Conservation (phyloP, 2,329 filamentous ascomycete genomes). For the Fusarium armeniacum region DNA sequence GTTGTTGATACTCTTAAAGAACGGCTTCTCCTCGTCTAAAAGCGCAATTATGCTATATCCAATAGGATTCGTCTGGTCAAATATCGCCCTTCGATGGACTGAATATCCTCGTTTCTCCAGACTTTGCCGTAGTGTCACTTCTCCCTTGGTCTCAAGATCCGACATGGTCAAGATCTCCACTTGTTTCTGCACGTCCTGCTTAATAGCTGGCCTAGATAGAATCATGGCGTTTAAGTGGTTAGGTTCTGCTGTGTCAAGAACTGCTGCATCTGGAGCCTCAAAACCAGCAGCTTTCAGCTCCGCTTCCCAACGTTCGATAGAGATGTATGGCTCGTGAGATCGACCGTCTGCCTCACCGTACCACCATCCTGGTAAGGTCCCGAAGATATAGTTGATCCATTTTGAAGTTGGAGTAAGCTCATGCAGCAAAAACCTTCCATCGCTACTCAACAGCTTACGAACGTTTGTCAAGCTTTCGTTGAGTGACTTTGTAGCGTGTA, state of each 20-base stretch:
- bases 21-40: conserved; percentile 5
- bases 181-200: rapidly evolving
- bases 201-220: not conserved
- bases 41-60: not conserved
- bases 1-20: not conserved
- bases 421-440: conserved; percentile 9
- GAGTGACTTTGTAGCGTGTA: conserved; percentile 5
- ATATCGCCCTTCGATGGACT: not conserved
- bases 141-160: not conserved
- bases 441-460: not conserved
- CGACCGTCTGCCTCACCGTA: conserved; percentile 3
- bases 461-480: conserved; percentile 10
- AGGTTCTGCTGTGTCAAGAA: conserved; percentile 4
- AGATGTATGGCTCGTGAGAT: conserved; percentile 4
- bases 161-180: not conserved
- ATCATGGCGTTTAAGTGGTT: conserved; percentile 15
- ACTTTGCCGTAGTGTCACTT: not conserved
- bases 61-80: not conserved
- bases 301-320: not conserved
- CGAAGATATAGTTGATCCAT: conserved; percentile 15
- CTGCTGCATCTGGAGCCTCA: not conserved
- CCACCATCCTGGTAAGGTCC: conserved; percentile 17
- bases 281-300: conserved; percentile 9
- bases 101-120: not conserved
- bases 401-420: conserved; percentile 3